phyloP scores from a whole-genome alignment of 345 rosid species.

The Salix viminalis region DNA sequence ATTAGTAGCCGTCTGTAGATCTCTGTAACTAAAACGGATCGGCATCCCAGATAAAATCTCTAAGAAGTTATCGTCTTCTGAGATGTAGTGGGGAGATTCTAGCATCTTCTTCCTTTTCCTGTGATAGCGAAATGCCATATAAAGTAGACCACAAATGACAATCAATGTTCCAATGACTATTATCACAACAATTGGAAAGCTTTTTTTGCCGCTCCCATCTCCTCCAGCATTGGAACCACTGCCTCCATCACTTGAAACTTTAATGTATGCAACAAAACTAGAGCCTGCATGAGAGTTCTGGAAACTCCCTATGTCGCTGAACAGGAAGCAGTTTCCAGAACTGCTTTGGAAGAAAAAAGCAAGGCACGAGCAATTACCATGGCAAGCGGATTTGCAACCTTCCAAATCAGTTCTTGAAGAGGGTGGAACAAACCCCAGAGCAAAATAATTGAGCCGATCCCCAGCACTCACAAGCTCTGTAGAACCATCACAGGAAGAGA shows the following conservation, averaged over 20 bases:
- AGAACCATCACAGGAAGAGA: conserved; percentile 50
- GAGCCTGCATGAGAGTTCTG: conserved; percentile 36
- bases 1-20: conserved; percentile 73
- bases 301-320: conserved; percentile 66
- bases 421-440: conserved; percentile 53
- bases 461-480: conserved; percentile 51
- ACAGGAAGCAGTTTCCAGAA: conserved; percentile 67
- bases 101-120: conserved; percentile 34
- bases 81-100: conserved; percentile 39
- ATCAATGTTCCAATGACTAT: conserved; percentile 49
- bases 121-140: conserved; percentile 39
- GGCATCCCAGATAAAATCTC: conserved; percentile 78
- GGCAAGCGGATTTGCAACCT: conserved; percentile 66
- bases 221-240: conserved; percentile 19
- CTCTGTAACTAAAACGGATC: conserved; percentile 61
- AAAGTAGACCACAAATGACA: conserved; percentile 45
- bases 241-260: conserved; percentile 37
- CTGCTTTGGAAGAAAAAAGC: conserved; percentile 66
- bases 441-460: conserved; percentile 54
- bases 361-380: conserved; percentile 65
- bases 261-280: conserved; percentile 50
- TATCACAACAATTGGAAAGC: conserved; percentile 46
- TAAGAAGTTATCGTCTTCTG: conserved; percentile 81
- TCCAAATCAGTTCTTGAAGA: conserved; percentile 48
- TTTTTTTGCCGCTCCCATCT: conserved; percentile 32